A percentile compares a stretch with the other conserved stretches of the same genome.
These are phyloP conservation scores for Phytophthora pluvialis DNA, from an alignment of 352 stramenopile genomes.

Conservation along the genomic window DNA sequence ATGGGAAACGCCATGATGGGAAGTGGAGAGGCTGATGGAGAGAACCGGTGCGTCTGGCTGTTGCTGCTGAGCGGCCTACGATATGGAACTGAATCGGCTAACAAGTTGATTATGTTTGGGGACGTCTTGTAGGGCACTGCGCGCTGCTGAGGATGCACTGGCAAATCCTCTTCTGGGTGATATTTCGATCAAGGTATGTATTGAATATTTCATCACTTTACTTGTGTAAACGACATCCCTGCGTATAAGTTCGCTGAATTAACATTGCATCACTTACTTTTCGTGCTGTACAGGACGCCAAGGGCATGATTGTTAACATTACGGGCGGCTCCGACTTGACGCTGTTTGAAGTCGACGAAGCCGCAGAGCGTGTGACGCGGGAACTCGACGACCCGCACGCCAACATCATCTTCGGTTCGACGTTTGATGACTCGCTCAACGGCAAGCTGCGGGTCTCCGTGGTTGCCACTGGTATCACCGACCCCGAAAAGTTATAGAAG, in stretches of 20 bases:
- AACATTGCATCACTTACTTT: conserved; percentile 3
- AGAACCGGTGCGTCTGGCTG: conserved; percentile 67
- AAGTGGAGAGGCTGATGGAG: conserved; percentile 91
- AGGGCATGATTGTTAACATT: conserved; percentile 96
- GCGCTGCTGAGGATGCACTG: conserved; percentile 85
- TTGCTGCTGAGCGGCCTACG: not conserved
- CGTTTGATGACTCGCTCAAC: conserved; percentile 81
- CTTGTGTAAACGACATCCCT: not conserved
- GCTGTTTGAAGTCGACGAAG: conserved; percentile 92
- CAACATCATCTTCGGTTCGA: conserved; percentile 91
- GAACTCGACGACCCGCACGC: conserved; percentile 89
- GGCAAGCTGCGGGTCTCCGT: conserved; percentile 88
- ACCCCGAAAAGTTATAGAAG: conserved; percentile 78
- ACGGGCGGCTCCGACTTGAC: conserved; percentile 94
- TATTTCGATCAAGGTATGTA: conserved; percentile 83
- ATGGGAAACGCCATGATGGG: conserved; percentile 92
- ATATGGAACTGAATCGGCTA: conserved; percentile 2
- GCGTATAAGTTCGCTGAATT: not conserved
- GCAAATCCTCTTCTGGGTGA: conserved; percentile 90
- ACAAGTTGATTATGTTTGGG: conserved; percentile 14
- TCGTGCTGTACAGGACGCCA: conserved; percentile 65
- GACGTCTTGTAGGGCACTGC: conserved; percentile 53
- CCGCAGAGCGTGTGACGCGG: conserved; percentile 84
- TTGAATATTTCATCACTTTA: conserved; percentile 1
- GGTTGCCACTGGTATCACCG: conserved; percentile 87